phyloP scores from a whole-genome alignment of 2,329 filamentous ascomycete genomes.

The Cyphellophora attinorum region DNA sequence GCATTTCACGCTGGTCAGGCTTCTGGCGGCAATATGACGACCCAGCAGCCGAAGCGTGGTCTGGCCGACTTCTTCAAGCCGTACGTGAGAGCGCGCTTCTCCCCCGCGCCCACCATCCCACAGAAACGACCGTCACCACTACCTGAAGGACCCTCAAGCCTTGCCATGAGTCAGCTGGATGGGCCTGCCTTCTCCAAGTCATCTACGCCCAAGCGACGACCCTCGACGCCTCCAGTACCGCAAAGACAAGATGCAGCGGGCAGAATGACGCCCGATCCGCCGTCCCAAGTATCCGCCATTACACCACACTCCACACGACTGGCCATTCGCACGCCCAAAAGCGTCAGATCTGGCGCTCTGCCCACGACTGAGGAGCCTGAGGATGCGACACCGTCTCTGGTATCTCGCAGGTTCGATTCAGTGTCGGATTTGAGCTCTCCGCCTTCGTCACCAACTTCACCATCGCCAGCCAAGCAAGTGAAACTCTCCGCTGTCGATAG shows the following conservation, averaged over 20 bases:
- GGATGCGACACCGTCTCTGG: no score
- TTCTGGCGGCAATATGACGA: conserved; percentile 10
- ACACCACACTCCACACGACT: conserved; percentile 13
- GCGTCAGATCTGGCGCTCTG: not conserved
- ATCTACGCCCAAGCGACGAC: conserved; percentile 8
- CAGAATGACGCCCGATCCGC: not conserved
- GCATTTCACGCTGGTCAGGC: no score
- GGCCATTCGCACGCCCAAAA: conserved; percentile 4
- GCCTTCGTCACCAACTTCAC: not conserved
- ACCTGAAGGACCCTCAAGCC: conserved; percentile 3
- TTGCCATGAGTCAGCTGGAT: no score
- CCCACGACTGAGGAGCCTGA: conserved; percentile 1
- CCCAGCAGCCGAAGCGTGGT: conserved; percentile 7
- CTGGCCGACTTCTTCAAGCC: conserved; percentile 37
- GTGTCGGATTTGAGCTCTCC: not conserved
- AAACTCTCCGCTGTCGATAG: conserved; percentile 22
- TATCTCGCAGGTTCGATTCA: no score
- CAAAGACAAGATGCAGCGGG: conserved; percentile 2
- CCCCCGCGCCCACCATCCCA: conserved; percentile 16
- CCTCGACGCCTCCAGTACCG: conserved; percentile 4
- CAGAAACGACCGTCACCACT: conserved; percentile 17
- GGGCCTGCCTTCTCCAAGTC: no score
- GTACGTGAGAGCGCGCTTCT: conserved; percentile 14
- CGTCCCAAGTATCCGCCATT: conserved; percentile 6
- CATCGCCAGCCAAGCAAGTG: conserved; percentile 1